Conservation (phyloP, 1,284 basidiomycete species). For the Austropuccinia psidii region DNA sequence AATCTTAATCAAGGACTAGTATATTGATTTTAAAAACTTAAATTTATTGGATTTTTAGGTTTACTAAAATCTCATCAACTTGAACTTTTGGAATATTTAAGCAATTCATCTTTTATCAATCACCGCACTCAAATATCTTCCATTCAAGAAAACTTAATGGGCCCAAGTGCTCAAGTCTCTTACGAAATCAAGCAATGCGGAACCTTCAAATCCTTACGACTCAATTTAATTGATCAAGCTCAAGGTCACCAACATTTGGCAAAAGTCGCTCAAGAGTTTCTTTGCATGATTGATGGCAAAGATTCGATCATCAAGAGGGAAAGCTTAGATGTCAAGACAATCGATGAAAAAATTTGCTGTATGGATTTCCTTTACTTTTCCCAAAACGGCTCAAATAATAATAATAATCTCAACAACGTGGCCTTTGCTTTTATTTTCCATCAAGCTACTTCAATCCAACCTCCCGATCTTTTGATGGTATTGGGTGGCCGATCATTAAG, state of each 20-base stretch:
- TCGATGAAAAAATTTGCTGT: conserved; percentile 29
- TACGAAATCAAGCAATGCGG: neutral
- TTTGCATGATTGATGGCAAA: neutral
- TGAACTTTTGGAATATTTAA: neutral
- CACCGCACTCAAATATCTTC: neutral
- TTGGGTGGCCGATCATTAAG: conserved; percentile 22
- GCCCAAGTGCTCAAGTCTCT: neutral
- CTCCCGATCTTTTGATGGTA: conserved; percentile 22
- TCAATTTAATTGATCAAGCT: conserved; percentile 15
- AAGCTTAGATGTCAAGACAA: conserved; percentile 5
- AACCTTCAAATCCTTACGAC: neutral
- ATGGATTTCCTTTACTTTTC: neutral
- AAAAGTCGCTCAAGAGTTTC: conserved; percentile 11
- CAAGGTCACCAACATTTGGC: conserved; percentile 25
- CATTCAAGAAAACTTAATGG: neutral
- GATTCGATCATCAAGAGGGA: neutral
- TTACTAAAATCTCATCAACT: conserved; percentile 5
- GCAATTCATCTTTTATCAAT: neutral
- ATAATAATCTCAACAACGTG: no score
- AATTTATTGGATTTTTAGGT: neutral
- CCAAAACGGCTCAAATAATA: neutral
- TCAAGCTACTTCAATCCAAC: conserved; percentile 29
- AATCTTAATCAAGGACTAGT: no score
- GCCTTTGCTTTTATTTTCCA: neutral
- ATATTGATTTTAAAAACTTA: no score